Evolutionary conservation across 164 flowering plant species (phyloP).

Genomic region (Liriodendron chinense): DNA sequence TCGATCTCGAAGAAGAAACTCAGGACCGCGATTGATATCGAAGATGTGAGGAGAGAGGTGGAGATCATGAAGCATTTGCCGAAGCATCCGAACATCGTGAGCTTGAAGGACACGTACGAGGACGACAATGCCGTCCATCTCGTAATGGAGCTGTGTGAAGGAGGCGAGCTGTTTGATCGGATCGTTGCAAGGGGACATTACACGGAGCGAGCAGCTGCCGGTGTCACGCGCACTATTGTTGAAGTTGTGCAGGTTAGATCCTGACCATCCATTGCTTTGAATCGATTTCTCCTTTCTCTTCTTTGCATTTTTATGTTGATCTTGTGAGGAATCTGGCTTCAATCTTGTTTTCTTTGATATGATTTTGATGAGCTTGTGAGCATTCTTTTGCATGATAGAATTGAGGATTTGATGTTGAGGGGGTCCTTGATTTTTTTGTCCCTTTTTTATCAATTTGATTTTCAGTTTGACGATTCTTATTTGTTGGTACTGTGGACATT

Average conservation of each 20-base stretch:
- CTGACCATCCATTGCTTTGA: not conserved
- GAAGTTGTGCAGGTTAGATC: slow-evolving; percentile 78
- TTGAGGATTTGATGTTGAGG: not conserved
- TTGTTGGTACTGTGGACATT: not conserved
- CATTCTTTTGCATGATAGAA: not conserved
- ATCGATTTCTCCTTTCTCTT: not conserved
- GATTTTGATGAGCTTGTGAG: slow-evolving; percentile 1
- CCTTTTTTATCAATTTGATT: not conserved
- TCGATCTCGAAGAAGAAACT: slow-evolving; percentile 85
- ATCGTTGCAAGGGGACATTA: slow-evolving; percentile 86
- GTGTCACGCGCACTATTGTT: slow-evolving; percentile 66
- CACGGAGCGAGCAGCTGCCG: slow-evolving; percentile 86
- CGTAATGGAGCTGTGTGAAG: slow-evolving; percentile 91
- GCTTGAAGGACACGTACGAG: slow-evolving; percentile 78
- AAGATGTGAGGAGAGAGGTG: slow-evolving; percentile 85
- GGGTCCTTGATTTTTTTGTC: not conserved
- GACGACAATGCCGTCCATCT: slow-evolving; percentile 80
- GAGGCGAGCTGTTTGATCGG: slow-evolving; percentile 88
- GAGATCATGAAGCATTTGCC: slow-evolving; percentile 85
- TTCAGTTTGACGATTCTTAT: not conserved
- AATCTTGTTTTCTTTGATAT: slow-evolving; percentile 1
- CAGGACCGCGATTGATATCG: slow-evolving; percentile 69
- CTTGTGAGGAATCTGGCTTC: not conserved
- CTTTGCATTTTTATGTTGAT: not conserved
- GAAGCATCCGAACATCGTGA: slow-evolving; percentile 66